Base-by-base conservation (phyloP, 371 early-diverging fungal species). In the Rhizopus sp. region DNA sequence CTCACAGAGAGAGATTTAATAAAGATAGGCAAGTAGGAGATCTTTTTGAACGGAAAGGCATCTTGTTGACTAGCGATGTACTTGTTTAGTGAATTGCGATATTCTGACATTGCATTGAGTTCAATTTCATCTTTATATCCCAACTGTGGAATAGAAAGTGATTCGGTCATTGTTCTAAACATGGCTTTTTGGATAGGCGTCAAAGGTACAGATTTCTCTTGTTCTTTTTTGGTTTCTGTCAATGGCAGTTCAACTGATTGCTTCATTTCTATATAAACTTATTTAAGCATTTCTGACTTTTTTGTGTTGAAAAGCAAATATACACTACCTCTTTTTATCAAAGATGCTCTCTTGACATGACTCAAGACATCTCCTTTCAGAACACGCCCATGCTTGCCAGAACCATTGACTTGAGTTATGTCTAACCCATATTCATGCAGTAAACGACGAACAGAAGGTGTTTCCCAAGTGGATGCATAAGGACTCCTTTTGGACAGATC, bases 141-240 rank as follows among this genome's bases (percentile, higher is more conserved):
- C 71, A 97, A 91, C 72, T 95, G 96, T 7, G 98, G 98, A 59
- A 97, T 95, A 3, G 77, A 49, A 6, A 96, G 81, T 1, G 97
- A 92, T 45, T 84, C 82, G 3, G 95, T 90, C 97, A 97, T 97
- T 35, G 81, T 75, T 66, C 90, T 91, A 82, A 92, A 94, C 98
- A 97, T 97, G 64, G 92, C 90, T 55, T 90, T 91, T 77, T 97
- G 95, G 40, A 95, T 86, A 42, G 80, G 70, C 32, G 84, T 86
- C 52, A 95, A 81, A 8, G 89, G 79, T 41, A 75, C 72, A 7
- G 80, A 44, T 9, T 29, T 49, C 42, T 60, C 60, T 44, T 39
- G 53, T 12, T 45, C 44, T 15, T 9, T 7, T 3, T n/a, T 15
- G 6, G 4, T 42, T 23, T 23, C 23, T 23, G 23, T 23, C 2